Base-by-base conservation (phyloP, 1,284 basidiomycete genomes). In the Puccinia triticina region DNA sequence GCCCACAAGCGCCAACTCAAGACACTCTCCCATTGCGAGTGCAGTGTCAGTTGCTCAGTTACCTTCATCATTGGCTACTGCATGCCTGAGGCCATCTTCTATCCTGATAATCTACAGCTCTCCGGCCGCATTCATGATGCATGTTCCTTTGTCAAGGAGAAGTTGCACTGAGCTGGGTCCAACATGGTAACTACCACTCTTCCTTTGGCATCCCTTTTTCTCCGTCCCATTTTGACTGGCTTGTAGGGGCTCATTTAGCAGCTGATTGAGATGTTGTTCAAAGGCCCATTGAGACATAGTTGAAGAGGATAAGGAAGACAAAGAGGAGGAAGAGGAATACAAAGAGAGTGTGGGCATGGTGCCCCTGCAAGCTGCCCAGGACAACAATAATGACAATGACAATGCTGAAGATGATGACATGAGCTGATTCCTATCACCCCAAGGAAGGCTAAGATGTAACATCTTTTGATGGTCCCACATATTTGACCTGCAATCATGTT, bases 11-110 rank as follows among this genome's bases (percentile, higher is more conserved):
- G 91, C 83, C 91, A 91, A 74, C 92, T 93, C 77, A 93, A 93
- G 84, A 91, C 95, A 73, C 89, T 97, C 84, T 92, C 97, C 81
- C 95, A 97, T 87, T 97, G 95, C 87, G 96, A 98, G 88, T 97
- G 95, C 87, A 96, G 96, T 84, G 94, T 98, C 40, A 97, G 95
- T 34, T 91, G 96, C 84, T 96, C 94, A 32, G 96, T 95, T 23
- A 98, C 96, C 0, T 88, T 98, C 85, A 91, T 93, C 71, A 96
- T 98, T 83, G 96, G 95, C 50, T 91, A 97, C 84, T 93, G 97
- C 84, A 98, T 98, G 95, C 91, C 94, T 77, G 93, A 95, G 48
- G 94, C 95, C 26, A 92, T 92, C 57, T 89, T 91, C 73, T 91
- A 91, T 74, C 90, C 91, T 1, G 85, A 85, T 71, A 82, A 79